Percentiles rank a stretch among this genome's conserved stretches.
Conservation (phyloP, 2,329 filamentous ascomycete species). For the Xylaria sp. region DNA sequence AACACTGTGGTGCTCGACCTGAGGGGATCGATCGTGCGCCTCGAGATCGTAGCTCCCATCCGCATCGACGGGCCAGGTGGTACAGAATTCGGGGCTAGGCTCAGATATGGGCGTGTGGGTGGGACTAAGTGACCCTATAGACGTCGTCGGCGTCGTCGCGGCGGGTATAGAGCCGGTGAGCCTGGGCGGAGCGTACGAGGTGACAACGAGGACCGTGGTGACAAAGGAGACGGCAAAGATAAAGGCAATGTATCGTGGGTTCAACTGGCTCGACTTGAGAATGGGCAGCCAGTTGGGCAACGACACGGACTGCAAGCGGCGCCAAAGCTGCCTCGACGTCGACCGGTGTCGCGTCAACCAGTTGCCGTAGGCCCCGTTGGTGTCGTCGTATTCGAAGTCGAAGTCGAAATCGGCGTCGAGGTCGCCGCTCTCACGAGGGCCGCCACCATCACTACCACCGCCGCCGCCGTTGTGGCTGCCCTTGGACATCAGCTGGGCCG, state of each 20-base stretch:
- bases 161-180: conserved; percentile 16
- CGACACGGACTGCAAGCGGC: conserved; percentile 39
- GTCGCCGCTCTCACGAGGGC: conserved; percentile 37
- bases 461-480: conserved; percentile 7
- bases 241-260: conserved; percentile 41
- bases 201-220: conserved; percentile 44
- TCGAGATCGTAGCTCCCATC: conserved; percentile 40
- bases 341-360: conserved; percentile 34
- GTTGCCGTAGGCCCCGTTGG: conserved; percentile 31
- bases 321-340: conserved; percentile 38
- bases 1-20: conserved; percentile 41
- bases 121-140: neutral
- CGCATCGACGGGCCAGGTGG: conserved; percentile 47
- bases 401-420: conserved; percentile 38
- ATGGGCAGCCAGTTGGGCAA: conserved; percentile 41
- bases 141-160: neutral
- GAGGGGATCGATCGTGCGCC: conserved; percentile 30
- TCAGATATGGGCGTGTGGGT: conserved; percentile 15
- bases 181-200: conserved; percentile 41
- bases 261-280: conserved; percentile 43
- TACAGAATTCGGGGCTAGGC: conserved; percentile 42
- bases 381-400: conserved; percentile 40
- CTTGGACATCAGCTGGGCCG: conserved; percentile 42
- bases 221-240: conserved; percentile 40
- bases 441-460: conserved; percentile 1